A percentile compares a stretch with the other conserved stretches of the same genome.
phyloP scores from a whole-genome alignment of 2,329 filamentous ascomycete species.

The Aspergillus intermedius region DNA sequence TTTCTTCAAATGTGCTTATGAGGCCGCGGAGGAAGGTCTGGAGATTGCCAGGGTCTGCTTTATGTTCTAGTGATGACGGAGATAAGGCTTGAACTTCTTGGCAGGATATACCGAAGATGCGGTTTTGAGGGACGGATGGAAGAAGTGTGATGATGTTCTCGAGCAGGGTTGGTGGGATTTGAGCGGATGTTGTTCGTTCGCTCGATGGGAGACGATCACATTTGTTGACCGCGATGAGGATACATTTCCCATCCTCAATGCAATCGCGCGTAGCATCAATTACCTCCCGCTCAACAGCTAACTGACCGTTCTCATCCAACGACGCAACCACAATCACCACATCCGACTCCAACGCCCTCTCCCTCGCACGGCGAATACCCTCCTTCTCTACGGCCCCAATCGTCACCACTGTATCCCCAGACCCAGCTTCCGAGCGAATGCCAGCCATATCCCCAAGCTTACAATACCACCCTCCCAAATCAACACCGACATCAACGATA shows the following conservation, averaged over 20 bases:
- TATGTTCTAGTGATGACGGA: conserved; percentile 1
- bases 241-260: conserved; percentile 43
- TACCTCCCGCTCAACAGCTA: conserved; percentile 51
- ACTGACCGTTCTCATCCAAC: conserved; percentile 49
- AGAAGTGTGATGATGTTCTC: conserved; percentile 39
- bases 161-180: conserved; percentile 14
- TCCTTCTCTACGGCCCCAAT: conserved; percentile 71
- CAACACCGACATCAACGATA: conserved; percentile 84
- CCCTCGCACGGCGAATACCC: conserved; percentile 79
- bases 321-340: conserved; percentile 76
- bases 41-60: conserved; percentile 59
- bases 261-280: conserved; percentile 48
- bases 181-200: conserved; percentile 3
- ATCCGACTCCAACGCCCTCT: conserved; percentile 75
- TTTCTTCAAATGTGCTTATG: conserved; percentile 56
- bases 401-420: conserved; percentile 7
- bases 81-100: conserved; percentile 44
- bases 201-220: conserved; percentile 42
- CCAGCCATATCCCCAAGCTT: conserved; percentile 95
- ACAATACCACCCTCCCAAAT: conserved; percentile 83
- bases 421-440: conserved; percentile 50
- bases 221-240: conserved; percentile 59
- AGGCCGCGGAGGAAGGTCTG: conserved; percentile 62
- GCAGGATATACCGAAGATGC: conserved; percentile 66
- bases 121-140: conserved; percentile 38